Percentiles rank a stretch among this genome's conserved stretches.
Conservation (phyloP, 1,139 yeast genomes). For the Scheffersomyces insectosa region DNA sequence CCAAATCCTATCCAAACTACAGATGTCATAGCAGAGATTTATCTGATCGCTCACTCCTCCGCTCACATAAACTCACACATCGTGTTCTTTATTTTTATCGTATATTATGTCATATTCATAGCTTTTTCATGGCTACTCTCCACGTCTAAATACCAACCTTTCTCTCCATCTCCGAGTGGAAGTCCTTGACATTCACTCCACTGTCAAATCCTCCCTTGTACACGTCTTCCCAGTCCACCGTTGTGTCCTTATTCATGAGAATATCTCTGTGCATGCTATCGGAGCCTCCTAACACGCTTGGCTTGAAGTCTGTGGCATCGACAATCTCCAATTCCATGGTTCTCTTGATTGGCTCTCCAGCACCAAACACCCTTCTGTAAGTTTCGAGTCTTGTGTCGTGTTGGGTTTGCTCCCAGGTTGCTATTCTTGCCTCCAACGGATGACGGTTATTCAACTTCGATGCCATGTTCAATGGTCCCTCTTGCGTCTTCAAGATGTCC, state of each 20-base stretch:
- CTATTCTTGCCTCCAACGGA: slow-evolving; percentile 77
- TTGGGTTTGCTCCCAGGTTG: slow-evolving; percentile 80
- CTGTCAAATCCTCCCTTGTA: slow-evolving; percentile 58
- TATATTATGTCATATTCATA: too few species aligned
- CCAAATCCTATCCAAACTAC: too few species aligned
- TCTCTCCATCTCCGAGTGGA: slow-evolving; percentile 72
- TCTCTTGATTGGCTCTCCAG: slow-evolving; percentile 91
- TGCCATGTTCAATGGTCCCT: slow-evolving; percentile 63
- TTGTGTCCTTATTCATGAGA: slow-evolving; percentile 69
- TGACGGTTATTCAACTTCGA: slow-evolving; percentile 80
- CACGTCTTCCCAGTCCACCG: slow-evolving; percentile 92
- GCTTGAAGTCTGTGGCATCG: slow-evolving; percentile 70
- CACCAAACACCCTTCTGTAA: slow-evolving; percentile 82
- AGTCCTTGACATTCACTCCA: slow-evolving; percentile 42
- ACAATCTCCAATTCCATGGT: slow-evolving; percentile 82
- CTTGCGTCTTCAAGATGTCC: slow-evolving; percentile 56
- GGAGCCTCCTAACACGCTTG: slow-evolving; percentile 58
- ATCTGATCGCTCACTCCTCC: too few species aligned
- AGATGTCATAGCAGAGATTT: too few species aligned
- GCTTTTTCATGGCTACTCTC: neutral
- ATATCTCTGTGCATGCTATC: slow-evolving; percentile 71
- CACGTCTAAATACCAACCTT: slow-evolving; percentile 52
- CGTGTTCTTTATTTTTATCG: too few species aligned
- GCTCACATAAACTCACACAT: too few species aligned
- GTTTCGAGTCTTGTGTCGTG: slow-evolving; percentile 70